phyloP scores from a whole-genome alignment of 2,329 filamentous ascomycete species.

The Elsinoe ampelina region DNA sequence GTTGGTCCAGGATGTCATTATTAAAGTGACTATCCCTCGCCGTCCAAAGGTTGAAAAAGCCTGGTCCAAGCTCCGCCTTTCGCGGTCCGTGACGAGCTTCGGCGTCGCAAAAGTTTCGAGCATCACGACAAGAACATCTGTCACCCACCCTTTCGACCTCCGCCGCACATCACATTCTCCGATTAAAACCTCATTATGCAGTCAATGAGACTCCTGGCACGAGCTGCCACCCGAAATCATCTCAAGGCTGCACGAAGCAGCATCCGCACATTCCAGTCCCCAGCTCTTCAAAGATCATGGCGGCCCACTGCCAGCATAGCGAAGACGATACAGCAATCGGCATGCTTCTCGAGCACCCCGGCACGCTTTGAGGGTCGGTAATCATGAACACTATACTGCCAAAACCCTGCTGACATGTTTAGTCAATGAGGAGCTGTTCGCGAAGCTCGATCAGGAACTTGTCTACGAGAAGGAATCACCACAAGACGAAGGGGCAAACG shows the following conservation, averaged over 20 bases:
- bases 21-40: not conserved
- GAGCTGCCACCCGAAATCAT: constrained; percentile 35
- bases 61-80: constrained; percentile 5
- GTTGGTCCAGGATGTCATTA: too few species aligned
- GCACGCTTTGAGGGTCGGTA: constrained; percentile 27
- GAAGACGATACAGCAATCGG: constrained; percentile 18
- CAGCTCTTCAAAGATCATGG: constrained; percentile 20
- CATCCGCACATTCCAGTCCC: constrained; percentile 29
- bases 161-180: constrained; percentile 5
- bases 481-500: constrained; percentile 52
- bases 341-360: constrained; percentile 36
- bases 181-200: constrained; percentile 29
- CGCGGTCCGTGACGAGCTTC: not conserved
- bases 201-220: constrained; percentile 37
- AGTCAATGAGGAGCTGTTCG: constrained; percentile 69
- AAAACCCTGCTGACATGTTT: constrained; percentile 11
- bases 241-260: constrained; percentile 33
- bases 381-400: not conserved
- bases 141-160: too few species aligned
- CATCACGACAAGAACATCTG: not conserved
- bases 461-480: constrained; percentile 72
- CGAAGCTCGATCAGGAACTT: constrained; percentile 79
- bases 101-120: constrained; percentile 12
- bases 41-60: not conserved
- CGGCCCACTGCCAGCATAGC: constrained; percentile 13